A percentile compares a stretch with the other conserved stretches of the same genome.
phyloP scores from a whole-genome alignment of 1,284 basidiomycete species.

The Marasmius oreades region DNA sequence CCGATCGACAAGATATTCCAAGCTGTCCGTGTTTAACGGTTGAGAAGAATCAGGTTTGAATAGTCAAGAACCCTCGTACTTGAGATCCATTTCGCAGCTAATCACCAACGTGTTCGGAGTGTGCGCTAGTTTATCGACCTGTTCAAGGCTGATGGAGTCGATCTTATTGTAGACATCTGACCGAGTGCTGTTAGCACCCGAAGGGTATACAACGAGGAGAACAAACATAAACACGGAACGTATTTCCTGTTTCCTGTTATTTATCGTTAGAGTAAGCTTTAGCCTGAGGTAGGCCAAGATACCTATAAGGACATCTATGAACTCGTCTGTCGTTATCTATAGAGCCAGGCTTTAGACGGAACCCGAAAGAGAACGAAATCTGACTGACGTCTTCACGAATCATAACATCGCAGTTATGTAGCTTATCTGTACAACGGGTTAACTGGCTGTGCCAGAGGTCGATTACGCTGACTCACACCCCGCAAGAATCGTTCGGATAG shows the following conservation, averaged over 20 bases:
- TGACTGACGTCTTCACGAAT: slow-evolving; percentile 86
- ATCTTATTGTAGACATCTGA: slow-evolving; percentile 95
- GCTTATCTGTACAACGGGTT: slow-evolving; percentile 49
- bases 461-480: slow-evolving; percentile 52
- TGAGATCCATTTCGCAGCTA: slow-evolving; percentile 89
- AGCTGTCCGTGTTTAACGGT: slow-evolving; percentile 36
- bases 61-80: slow-evolving; percentile 46
- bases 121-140: slow-evolving; percentile 84
- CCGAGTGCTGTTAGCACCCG: slow-evolving; percentile 10
- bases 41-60: neutral
- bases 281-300: slow-evolving; percentile 17
- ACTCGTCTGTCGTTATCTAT: slow-evolving; percentile 93
- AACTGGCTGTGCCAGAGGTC: neutral
- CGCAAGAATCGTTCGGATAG: slow-evolving; percentile 87
- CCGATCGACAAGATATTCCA: slow-evolving; percentile 84
- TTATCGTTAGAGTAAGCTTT: neutral
- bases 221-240: slow-evolving; percentile 81
- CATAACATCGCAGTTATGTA: slow-evolving; percentile 97
- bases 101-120: slow-evolving; percentile 90
- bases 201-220: slow-evolving; percentile 5
- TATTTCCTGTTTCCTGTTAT: slow-evolving; percentile 85
- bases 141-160: slow-evolving; percentile 88
- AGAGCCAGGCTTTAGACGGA: neutral
- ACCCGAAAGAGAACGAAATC: slow-evolving; percentile 10
- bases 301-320: slow-evolving; percentile 95